phyloP scores from a whole-genome alignment of 1,284 basidiomycete genomes.

The Tylopilus orsonianus region DNA sequence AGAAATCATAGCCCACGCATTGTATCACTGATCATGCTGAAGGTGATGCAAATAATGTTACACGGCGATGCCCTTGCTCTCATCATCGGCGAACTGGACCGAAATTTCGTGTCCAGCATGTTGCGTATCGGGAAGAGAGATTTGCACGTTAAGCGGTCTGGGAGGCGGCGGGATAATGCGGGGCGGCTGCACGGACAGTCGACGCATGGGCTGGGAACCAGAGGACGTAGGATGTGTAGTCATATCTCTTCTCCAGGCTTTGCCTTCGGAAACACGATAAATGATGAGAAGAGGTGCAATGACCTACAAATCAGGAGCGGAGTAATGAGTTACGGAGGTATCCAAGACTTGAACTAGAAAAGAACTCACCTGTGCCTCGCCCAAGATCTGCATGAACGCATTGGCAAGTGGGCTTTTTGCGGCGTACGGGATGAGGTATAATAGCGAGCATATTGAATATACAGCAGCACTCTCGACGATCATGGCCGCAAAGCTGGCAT shows the following conservation, averaged over 20 bases:
- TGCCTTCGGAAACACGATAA: slow-evolving; percentile 35
- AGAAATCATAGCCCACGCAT: too few species aligned
- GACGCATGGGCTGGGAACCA: slow-evolving; percentile 13
- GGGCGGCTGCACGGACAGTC: slow-evolving; percentile 3
- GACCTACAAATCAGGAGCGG: slow-evolving; percentile 13
- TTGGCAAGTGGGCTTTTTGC: slow-evolving; percentile 24
- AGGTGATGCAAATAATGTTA: background rate
- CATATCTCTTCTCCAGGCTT: slow-evolving; percentile 27
- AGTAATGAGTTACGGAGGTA: background rate
- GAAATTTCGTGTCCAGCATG: slow-evolving; percentile 4
- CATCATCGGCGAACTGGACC: slow-evolving; percentile 6
- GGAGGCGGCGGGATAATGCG: background rate
- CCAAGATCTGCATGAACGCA: slow-evolving; percentile 33
- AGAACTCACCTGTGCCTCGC: slow-evolving; percentile 28
- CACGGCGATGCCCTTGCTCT: slow-evolving; percentile 1
- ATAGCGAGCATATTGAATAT: slow-evolving; percentile 30
- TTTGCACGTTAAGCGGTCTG: slow-evolving; percentile 14
- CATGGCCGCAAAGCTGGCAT: slow-evolving; percentile 31
- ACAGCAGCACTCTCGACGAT: slow-evolving; percentile 33
- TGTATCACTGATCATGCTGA: too few species aligned
- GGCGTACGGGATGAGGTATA: slow-evolving; percentile 31
- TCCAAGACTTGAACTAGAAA: background rate
- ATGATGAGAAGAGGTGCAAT: slow-evolving; percentile 35
- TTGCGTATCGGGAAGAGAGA: slow-evolving; percentile 12
- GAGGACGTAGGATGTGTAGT: slow-evolving; percentile 8